These are phyloP conservation scores for Eucalyptus rudis DNA, from an alignment of 345 rosid genomes.

Conservation along the genomic window DNA sequence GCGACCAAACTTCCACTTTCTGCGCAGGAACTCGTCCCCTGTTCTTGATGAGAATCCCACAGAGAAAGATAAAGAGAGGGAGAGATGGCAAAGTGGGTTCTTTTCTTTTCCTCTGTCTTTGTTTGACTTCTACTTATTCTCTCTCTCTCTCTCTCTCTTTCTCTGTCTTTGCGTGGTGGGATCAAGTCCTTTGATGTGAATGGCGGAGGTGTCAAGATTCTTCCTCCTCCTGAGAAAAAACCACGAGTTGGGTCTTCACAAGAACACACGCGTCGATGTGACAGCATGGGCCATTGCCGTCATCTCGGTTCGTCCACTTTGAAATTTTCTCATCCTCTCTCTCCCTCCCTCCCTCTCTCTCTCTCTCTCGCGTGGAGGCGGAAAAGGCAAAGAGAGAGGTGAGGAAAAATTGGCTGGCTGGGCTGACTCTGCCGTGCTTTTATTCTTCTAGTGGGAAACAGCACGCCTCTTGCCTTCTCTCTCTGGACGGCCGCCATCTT, in stretches of 20 bases:
- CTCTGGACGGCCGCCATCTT: not conserved
- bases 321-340: accelerated
- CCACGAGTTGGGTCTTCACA: not conserved
- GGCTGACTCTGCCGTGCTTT: not conserved
- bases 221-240: not conserved
- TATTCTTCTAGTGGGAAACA: not conserved
- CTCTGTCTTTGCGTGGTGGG: not conserved
- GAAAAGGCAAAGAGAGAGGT: not conserved
- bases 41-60: not conserved
- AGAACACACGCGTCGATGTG: not conserved
- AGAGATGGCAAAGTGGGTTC: not conserved
- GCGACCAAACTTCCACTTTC: not conserved
- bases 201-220: not conserved
- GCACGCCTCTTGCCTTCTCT: not conserved
- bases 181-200: not conserved
- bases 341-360: not conserved
- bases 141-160: not conserved
- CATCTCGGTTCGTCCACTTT: not conserved
- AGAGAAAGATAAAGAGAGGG: not conserved
- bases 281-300: not conserved
- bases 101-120: not conserved
- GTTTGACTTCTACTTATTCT: not conserved
- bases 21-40: not conserved
- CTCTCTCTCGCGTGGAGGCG: not conserved
- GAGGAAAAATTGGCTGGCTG: not conserved